Conservation (phyloP, 768 basidiomycete genomes). For the Boletus coccyginus region DNA sequence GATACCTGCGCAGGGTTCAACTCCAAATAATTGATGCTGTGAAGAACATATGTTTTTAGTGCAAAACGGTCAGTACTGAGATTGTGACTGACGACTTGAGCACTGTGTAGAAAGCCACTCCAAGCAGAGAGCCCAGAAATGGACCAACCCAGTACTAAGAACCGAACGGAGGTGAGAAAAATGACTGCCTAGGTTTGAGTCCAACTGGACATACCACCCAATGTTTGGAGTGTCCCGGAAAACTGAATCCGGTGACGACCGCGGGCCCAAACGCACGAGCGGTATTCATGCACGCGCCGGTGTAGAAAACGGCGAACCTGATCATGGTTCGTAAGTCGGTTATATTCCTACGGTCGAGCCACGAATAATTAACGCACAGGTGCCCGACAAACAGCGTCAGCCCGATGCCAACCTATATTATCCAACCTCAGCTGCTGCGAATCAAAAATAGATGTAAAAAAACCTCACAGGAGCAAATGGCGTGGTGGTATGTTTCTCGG, state of each 20-base stretch:
- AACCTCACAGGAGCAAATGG: slow-evolving; percentile 61
- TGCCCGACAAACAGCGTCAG: slow-evolving; percentile 63
- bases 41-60: background rate
- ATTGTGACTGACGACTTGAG: slow-evolving; percentile 46
- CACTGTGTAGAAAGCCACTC: slow-evolving; percentile 50
- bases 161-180: slow-evolving; percentile 4
- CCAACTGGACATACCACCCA: slow-evolving; percentile 54
- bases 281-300: slow-evolving; percentile 66
- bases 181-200: background rate
- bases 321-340: background rate
- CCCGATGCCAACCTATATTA: slow-evolving; percentile 55
- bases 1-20: slow-evolving; percentile 32
- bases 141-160: slow-evolving; percentile 70
- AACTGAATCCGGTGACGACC: slow-evolving; percentile 54
- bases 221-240: slow-evolving; percentile 39
- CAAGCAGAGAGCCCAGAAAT: slow-evolving; percentile 61
- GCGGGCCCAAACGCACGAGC: slow-evolving; percentile 72
- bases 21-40: slow-evolving; percentile 28
- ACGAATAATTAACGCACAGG: slow-evolving; percentile 38
- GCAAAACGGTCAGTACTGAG: background rate
- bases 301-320: slow-evolving; percentile 61
- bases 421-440: background rate
- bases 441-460: background rate
- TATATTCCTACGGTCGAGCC: background rate
- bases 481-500: slow-evolving; percentile 64